A percentile compares a stretch with the other conserved stretches of the same genome.
phyloP scores from a whole-genome alignment of 1,284 basidiomycete species.

The Vanrija pseudolonga region DNA sequence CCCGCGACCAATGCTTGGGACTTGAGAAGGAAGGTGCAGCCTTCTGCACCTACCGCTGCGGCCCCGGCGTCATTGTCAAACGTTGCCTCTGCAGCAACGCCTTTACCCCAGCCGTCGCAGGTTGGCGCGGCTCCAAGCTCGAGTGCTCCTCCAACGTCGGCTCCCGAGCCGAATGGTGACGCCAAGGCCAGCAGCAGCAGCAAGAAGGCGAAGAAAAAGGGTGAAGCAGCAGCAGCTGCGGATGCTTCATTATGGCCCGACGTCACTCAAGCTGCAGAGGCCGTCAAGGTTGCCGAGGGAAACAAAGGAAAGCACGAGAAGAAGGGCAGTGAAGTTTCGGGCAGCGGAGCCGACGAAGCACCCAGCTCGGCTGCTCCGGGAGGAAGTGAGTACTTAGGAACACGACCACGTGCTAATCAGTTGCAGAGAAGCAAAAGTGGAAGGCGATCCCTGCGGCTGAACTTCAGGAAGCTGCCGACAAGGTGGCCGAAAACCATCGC shows the following conservation, averaged over 20 bases:
- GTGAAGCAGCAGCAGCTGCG: constrained; percentile 3
- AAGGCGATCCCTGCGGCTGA: constrained; percentile 47
- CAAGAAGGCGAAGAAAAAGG: constrained; percentile 19
- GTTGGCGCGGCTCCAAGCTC: neutral
- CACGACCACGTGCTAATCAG: neutral
- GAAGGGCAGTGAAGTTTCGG: constrained; percentile 22
- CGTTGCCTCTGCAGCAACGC: neutral
- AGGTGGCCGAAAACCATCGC: constrained; percentile 34
- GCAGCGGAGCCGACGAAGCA: constrained; percentile 13
- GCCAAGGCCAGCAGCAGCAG: neutral
- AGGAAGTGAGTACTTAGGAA: constrained; percentile 23
- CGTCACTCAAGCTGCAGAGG: constrained; percentile 28
- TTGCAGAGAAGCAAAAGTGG: constrained; percentile 48
- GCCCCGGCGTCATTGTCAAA: neutral
- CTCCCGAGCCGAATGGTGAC: neutral
- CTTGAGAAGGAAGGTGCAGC: constrained; percentile 30
- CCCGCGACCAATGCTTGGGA: constrained; percentile 44
- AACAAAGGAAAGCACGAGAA: constrained; percentile 29
- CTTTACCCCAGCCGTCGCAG: neutral
- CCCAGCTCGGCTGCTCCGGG: neutral
- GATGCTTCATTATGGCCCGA: constrained; percentile 36
- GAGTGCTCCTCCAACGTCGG: neutral
- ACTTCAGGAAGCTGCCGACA: constrained; percentile 48
- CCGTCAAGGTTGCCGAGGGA: constrained; percentile 23
- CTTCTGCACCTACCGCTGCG: constrained; percentile 1